Percentiles rank a stretch among this genome's conserved stretches.
Evolutionary conservation across 345 rosid species (phyloP).

Genomic region (Eucalyptus erythrocorys): DNA sequence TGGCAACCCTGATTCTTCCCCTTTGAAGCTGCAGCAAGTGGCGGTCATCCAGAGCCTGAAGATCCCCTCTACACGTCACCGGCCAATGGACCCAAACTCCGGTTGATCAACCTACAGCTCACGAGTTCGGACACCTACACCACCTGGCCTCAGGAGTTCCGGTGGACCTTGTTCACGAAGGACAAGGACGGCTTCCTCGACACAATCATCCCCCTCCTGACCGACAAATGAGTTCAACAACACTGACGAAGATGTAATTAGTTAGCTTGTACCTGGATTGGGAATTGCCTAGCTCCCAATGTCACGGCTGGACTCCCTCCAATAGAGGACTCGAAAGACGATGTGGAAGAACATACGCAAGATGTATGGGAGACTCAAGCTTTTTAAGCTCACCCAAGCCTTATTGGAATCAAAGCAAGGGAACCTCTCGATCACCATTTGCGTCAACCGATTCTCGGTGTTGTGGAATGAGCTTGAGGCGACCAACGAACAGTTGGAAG

Average conservation of each 20-base stretch:
- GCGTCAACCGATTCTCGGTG: too few relatives aligned
- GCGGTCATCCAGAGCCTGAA: neutral
- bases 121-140: neutral
- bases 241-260: neutral
- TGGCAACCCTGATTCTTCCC: neutral
- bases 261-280: neutral
- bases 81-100: neutral
- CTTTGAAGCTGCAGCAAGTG: neutral
- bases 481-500: too few relatives aligned
- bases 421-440: too few relatives aligned
- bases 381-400: neutral
- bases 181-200: neutral
- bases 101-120: neutral
- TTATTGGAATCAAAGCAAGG: neutral
- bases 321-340: neutral
- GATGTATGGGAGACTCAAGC: neutral
- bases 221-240: neutral
- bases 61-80: neutral
- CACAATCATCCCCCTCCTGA: fast-evolving
- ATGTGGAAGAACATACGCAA: neutral
- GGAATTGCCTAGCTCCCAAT: neutral
- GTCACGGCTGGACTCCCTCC: fast-evolving
- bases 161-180: neutral
- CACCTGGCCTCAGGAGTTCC: neutral
- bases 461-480: too few relatives aligned